These are phyloP conservation scores for Pinus taeda DNA, from an alignment of 75 land plant species.

Conservation along the genomic window DNA sequence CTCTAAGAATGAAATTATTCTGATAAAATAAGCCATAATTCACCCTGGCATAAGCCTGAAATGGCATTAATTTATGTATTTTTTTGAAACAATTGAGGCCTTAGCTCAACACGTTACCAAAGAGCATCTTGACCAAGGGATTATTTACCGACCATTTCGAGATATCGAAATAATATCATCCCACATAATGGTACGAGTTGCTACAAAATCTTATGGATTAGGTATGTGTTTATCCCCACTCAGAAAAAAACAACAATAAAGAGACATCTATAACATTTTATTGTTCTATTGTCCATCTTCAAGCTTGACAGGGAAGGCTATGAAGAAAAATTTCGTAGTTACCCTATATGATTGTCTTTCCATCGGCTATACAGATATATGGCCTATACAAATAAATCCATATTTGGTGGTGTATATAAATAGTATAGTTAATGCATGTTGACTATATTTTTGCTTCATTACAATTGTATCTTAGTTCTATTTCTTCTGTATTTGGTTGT, in stretches of 20 bases:
- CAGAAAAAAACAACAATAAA: neutral
- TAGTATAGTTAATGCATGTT: too few relatives aligned
- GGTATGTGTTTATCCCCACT: slow-evolving; percentile 30
- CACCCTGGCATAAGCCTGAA: neutral
- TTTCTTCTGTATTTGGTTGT: too few relatives aligned
- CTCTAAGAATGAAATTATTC: neutral
- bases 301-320: too few relatives aligned
- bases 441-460: too few relatives aligned
- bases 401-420: too few relatives aligned
- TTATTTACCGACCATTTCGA: slow-evolving; percentile 75
- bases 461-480: too few relatives aligned
- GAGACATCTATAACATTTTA: neutral
- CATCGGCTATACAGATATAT: too few relatives aligned
- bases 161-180: slow-evolving; percentile 90
- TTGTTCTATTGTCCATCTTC: too few relatives aligned
- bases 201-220: slow-evolving; percentile 83
- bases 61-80: neutral
- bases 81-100: slow-evolving; percentile 62
- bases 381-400: too few relatives aligned
- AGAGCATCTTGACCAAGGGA: slow-evolving; percentile 71
- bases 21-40: neutral
- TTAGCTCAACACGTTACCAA: slow-evolving; percentile 63
- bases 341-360: too few relatives aligned
- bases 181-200: slow-evolving; percentile 75
- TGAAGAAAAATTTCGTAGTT: too few relatives aligned